Percentiles rank a stretch among this genome's conserved stretches.
Conservation (phyloP, 225 moss, liverwort and hornwort genomes). For the Physcomitrium patens region DNA sequence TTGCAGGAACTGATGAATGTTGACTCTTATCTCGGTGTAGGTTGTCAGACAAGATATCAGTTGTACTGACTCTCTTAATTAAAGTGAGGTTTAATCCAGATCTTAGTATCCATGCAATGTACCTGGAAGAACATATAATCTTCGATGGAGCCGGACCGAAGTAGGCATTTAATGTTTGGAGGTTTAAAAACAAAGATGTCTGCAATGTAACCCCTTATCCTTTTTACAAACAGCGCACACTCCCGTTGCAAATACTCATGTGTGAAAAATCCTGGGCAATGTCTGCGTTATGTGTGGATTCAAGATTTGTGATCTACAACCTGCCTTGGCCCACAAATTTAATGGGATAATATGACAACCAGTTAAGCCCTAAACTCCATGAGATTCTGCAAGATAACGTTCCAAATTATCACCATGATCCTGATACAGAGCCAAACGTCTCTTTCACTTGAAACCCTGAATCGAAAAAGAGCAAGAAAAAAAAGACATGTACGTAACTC, state of each 20-base stretch:
- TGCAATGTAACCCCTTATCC: constrained; percentile 64
- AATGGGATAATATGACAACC: constrained; percentile 76
- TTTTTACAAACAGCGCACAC: constrained; percentile 66
- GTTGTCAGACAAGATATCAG: no score
- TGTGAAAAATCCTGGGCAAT: constrained; percentile 59
- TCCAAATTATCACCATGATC: background rate
- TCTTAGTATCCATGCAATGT: no score
- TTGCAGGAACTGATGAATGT: no score
- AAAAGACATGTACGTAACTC: background rate
- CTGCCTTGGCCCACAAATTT: constrained; percentile 70
- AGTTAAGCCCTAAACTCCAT: constrained; percentile 75
- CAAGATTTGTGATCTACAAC: constrained; percentile 71
- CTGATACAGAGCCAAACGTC: background rate
- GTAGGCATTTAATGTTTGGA: no score
- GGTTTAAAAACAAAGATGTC: no score
- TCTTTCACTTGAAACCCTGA: background rate
- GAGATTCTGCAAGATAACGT: constrained; percentile 52
- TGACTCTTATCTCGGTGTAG: no score
- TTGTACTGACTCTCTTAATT: no score
- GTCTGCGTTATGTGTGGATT: constrained; percentile 71
- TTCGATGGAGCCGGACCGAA: no score
- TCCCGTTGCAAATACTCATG: constrained; percentile 66
- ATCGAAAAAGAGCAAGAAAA: background rate
- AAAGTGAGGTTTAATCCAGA: no score
- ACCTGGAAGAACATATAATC: no score